Evolutionary conservation across 2,329 filamentous ascomycete genomes (phyloP), one percentile per base, ranked within the genome.

Genomic region (Colletotrichum sp.): DNA sequence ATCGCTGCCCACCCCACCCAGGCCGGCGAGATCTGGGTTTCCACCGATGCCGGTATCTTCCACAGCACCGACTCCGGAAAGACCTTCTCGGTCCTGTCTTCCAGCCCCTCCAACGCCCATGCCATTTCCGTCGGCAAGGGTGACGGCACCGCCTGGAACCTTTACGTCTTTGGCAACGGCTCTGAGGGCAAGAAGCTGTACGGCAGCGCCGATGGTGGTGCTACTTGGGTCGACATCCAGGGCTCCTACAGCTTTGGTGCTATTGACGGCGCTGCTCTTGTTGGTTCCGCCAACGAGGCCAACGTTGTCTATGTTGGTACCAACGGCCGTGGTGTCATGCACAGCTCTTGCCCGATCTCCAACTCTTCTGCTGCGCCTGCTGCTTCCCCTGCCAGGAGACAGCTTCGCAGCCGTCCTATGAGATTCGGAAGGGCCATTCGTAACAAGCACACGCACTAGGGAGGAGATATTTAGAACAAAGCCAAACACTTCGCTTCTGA

Each of bases 1-100:
- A 86, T 94, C 12, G 89, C 89, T 18, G 86, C 86, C 1, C 87
- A 93, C 76, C 91, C 92, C 0, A 86, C 88, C 8, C 85, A 86
- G 9, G 89, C 91, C 0, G 92, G 93, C 15, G 90, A 92, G 64
- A 87, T 94, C 64, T 91, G 88, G 82, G 89, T 90, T 3, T 90
- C 90, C 2, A 91, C 90, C 0, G 85, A 91, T 69, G 82, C 79
- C 0, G 91, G 91, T 8, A 81, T 92, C 64, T 91, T 89, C 83
- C 87, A 87, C 78, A 90, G 88, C 12, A 88, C 86, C 8, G 81
- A 92, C 80, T 90, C 83, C 43, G 91, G 89, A 7, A 79, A 81
- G 6, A 85, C 85, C 2, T 91, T 91, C 77, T 83, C 85, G 0
- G 80, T 85, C 30, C 79, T 86, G 1, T 82, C 84, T 7, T 79